Conservation (phyloP, 805 yeast species). For the Sungouiozyma ichnusensis region DNA sequence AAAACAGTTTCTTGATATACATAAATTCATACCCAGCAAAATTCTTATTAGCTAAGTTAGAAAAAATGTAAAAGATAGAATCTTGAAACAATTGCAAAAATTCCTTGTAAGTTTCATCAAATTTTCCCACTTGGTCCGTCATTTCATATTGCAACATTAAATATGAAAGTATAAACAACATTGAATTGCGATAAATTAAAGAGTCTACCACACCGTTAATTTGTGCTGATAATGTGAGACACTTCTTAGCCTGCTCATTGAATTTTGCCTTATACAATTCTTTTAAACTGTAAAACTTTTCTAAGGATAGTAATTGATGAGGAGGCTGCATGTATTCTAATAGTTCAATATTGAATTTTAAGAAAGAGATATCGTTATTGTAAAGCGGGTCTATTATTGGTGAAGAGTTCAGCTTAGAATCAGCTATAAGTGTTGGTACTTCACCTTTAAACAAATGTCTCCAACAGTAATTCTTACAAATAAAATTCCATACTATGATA, state of each 20-base stretch:
- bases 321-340: conserved; percentile 21
- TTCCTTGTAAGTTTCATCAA: conserved; percentile 14
- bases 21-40: conserved; percentile 26
- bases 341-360: conserved; percentile 17
- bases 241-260: conserved; percentile 16
- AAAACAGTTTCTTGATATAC: conserved; percentile 21
- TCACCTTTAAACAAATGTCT: conserved; percentile 24
- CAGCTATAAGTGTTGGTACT: conserved; percentile 14
- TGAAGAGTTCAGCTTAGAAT: conserved; percentile 8
- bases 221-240: conserved; percentile 16
- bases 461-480: conserved; percentile 22
- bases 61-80: conserved; percentile 23
- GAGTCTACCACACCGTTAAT: conserved; percentile 21
- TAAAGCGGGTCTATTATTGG: conserved; percentile 21
- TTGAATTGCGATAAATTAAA: conserved; percentile 20
- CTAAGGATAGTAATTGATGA: conserved; percentile 15
- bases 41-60: conserved; percentile 23
- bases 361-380: conserved; percentile 11
- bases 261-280: conserved; percentile 13
- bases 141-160: conserved; percentile 20
- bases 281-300: conserved; percentile 11
- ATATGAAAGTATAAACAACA: conserved; percentile 16
- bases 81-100: conserved; percentile 20
- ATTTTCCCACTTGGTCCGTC: conserved; percentile 11
- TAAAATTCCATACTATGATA: conserved; percentile 21